Conservation (phyloP, 2,329 filamentous ascomycete genomes). For the Plenodomus biglobosus region DNA sequence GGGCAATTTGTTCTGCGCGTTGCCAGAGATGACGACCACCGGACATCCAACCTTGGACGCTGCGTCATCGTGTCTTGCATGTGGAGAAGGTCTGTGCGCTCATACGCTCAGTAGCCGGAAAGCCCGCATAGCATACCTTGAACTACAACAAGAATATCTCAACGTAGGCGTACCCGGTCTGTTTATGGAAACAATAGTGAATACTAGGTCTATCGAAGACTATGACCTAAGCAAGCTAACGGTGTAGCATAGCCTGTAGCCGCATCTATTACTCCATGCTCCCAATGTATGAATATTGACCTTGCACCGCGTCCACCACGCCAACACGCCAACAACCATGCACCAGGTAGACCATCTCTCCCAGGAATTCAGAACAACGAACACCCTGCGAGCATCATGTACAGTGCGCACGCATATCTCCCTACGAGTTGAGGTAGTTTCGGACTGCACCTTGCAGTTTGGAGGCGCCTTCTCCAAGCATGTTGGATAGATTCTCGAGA, state of each 20-base stretch:
- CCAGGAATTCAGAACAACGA: neutral
- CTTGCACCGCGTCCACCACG: neutral
- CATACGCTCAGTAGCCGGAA: neutral
- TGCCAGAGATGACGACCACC: neutral
- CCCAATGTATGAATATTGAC: neutral
- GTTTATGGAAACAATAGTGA: neutral
- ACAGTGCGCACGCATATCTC: neutral
- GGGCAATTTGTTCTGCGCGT: neutral
- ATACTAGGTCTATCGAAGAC: neutral
- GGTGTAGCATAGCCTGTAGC: neutral
- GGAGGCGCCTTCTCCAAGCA: conserved; percentile 81
- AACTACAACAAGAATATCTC: no score
- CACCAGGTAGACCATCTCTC: neutral
- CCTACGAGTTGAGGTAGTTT: conserved; percentile 46
- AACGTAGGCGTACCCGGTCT: neutral
- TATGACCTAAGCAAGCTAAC: neutral
- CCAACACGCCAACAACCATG: neutral
- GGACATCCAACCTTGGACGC: neutral
- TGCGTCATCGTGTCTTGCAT: neutral
- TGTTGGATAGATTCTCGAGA: conserved; percentile 81
- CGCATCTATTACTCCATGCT: neutral
- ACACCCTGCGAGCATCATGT: neutral
- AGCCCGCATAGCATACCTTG: no score
- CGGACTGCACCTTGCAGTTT: conserved; percentile 67
- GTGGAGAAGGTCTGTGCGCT: neutral